A percentile compares a stretch with the other conserved stretches of the same genome.
These are phyloP conservation scores for Nemania bipapillata DNA, from an alignment of 2,329 filamentous ascomycete species.

Conservation along the genomic window DNA sequence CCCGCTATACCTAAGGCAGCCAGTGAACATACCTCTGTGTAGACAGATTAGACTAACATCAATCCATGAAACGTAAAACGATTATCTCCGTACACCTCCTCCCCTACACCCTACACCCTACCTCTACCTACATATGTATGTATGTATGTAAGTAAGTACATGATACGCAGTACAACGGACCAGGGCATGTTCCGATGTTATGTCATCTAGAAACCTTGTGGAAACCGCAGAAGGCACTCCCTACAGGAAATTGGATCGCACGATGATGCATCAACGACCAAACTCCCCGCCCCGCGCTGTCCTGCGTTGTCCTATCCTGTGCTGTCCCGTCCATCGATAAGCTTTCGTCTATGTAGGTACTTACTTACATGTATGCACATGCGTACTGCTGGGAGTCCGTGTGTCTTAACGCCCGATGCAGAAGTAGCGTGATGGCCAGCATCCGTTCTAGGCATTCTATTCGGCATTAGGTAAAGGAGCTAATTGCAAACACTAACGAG, in stretches of 20 bases:
- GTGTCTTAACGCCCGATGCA: constrained; percentile 19
- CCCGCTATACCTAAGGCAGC: too few relatives aligned
- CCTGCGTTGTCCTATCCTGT: too few relatives aligned
- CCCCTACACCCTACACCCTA: too few relatives aligned
- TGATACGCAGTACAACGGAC: not conserved
- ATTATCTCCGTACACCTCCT: too few relatives aligned
- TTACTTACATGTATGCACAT: not conserved
- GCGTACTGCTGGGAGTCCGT: not conserved
- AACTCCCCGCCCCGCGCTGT: not conserved
- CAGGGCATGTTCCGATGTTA: not conserved
- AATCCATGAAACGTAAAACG: not conserved
- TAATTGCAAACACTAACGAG: not conserved
- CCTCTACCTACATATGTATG: too few relatives aligned
- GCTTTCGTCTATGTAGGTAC: not conserved
- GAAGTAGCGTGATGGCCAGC: constrained; percentile 13
- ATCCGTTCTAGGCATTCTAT: not conserved
- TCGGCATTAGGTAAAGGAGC: not conserved
- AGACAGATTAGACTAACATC: too few relatives aligned
- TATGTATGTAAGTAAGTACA: too few relatives aligned
- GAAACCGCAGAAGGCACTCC: not conserved
- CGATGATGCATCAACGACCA: not conserved
- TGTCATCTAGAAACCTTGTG: not conserved
- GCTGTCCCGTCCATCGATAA: constrained; percentile 5
- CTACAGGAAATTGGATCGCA: not conserved
- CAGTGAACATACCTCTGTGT: too few relatives aligned